Evolutionary conservation across 2,329 filamentous ascomycete genomes (phyloP), one percentile per base, ranked within the genome.

Genomic region (Huntiella bhutanensis): DNA sequence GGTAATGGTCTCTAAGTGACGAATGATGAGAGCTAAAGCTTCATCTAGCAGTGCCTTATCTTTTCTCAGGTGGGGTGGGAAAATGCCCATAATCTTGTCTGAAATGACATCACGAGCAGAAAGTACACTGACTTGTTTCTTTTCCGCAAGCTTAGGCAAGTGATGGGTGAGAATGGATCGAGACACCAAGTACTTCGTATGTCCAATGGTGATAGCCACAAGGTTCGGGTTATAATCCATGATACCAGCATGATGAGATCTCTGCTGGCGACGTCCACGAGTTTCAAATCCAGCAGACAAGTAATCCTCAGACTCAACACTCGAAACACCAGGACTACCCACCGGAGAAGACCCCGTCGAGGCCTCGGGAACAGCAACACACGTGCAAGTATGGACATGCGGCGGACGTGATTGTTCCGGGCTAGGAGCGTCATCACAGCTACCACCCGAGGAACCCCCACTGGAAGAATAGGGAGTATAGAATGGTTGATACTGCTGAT

Each of bases 1-100:
- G 19, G 33, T 49, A 5, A 44, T 38, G 17, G 17, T 17, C 15
- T 49, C 48, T 1, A 49, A 33, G 32, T 49, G 44, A 2, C 35
- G n/a, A 17, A 46, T 42, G 2, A 49, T 33, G 7, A 43, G 28
- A 17, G 33, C 40, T 7, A 43, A 11, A 7, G 44, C 43, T 4
- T 40, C 33, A 17, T 22, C 19, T 4, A 49, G 17, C 1, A 49
- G 35, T 6, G 33, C 28, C 5, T n/a, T 32, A 4, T 13, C 32
- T 3, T 4, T 38, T 15, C 12, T 22, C 16, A 13, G 17, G 17
- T 38, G 41, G 8, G 35, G 32, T 32, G 37, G 36, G 16, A 15
- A 41, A 32, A 13, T 22, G 5, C 1, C 36, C 10, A 43, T 35
- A 13, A 43, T 16, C n/a, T 33, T n/a, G 10, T 33, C 41, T 8